A percentile compares a stretch with the other conserved stretches of the same genome.
Evolutionary conservation across 495 filamentous ascomycete genomes (phyloP).

Genomic region (Hypomontagnella submonticulosa): DNA sequence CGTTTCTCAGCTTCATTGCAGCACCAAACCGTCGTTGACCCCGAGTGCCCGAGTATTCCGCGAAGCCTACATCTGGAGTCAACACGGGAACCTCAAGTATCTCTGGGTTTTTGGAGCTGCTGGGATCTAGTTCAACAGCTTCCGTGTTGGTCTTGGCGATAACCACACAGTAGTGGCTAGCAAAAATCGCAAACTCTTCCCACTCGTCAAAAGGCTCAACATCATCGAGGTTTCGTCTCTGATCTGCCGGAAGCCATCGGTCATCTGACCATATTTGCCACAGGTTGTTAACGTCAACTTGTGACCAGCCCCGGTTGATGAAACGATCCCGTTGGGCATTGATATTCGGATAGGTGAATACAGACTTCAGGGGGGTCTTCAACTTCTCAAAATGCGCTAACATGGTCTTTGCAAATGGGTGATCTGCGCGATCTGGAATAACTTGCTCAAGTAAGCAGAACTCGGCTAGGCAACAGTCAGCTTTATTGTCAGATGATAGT

Average conservation of each 20-base stretch:
- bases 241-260: constrained; percentile 64
- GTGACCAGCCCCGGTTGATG: constrained; percentile 69
- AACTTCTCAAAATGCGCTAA: constrained; percentile 84
- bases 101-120: neutral
- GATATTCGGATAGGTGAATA: constrained; percentile 74
- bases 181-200: constrained; percentile 93
- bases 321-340: constrained; percentile 74
- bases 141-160: constrained; percentile 58
- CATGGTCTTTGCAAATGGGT: constrained; percentile 92
- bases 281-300: constrained; percentile 69
- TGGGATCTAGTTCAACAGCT: neutral
- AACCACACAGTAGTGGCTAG: constrained; percentile 85
- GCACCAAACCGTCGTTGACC: constrained; percentile 58
- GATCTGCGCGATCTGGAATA: constrained; percentile 76
- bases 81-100: constrained; percentile 3
- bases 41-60: constrained; percentile 46
- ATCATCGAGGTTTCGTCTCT: constrained; percentile 68
- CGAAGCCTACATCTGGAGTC: constrained; percentile 23
- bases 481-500: constrained; percentile 24
- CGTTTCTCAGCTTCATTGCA: constrained; percentile 39
- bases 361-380: constrained; percentile 76
- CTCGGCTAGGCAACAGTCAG: constrained; percentile 53
- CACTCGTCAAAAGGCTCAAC: constrained; percentile 93
- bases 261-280: constrained; percentile 83
- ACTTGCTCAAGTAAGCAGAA: constrained; percentile 94